Base-by-base conservation (phyloP, 2,329 filamentous ascomycete genomes). In the Myotisia sp. region DNA sequence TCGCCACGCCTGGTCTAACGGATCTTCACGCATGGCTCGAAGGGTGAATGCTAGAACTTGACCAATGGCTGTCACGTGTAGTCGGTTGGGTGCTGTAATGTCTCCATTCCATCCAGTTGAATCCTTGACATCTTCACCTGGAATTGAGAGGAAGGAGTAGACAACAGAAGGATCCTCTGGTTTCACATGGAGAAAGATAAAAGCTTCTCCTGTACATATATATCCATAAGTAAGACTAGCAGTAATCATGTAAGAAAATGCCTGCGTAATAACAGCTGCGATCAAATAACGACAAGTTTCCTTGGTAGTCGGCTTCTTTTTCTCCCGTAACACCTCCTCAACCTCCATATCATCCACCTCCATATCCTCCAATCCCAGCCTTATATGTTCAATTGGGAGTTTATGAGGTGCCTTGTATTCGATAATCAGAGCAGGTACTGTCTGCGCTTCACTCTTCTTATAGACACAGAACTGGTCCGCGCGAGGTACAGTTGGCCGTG, bases 371-470 rank as follows among this genome's bases (percentile, higher is more conserved):
- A 69, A 53, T 20, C 63, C 58, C 14, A 51, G 36, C 21, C 58
- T 55, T 33, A 70, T 59, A 41, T 64, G 54, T 10, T 42, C 43
- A 23, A 54, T 46, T 5, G 58, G 59, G 2, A 70, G 44, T 42
- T 68, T 66, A 42, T 66, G 55, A 0, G 62, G 64, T 10, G 59
- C 43, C 48, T 67, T 70, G 41, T 67, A 65, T 47, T 70, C 56
- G 18, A 50, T 48, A 22, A 56, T 44, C 36, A 45, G 51, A 14
- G 46, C 50, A 3, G 48, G 44, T 12, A 47, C 30, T 40, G 46
- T 44, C 14, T n/a, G 29, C 4, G 42, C 41, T 5, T 35, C 34
- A 10, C 34, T 34, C 33, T 45, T 48, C 32, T 50, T 54, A 38
- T 55, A 53, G 24, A 56, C 40, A 41, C 52, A 58, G 34, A 56